These are phyloP conservation scores for Ogataea saltuana DNA, from an alignment of 805 yeast species.

Conservation along the genomic window DNA sequence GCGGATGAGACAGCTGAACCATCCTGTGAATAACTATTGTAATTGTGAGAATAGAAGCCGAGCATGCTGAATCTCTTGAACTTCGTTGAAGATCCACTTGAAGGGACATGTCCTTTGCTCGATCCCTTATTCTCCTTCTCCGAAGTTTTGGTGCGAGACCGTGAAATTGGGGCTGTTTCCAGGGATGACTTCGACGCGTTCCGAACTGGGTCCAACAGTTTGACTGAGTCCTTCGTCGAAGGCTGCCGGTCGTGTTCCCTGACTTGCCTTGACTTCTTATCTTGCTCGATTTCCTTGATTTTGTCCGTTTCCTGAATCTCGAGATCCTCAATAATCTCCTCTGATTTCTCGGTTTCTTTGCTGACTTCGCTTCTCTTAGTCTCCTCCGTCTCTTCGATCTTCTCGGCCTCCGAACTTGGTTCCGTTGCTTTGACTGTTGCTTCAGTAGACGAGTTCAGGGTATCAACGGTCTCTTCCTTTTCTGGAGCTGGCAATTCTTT, in stretches of 20 bases:
- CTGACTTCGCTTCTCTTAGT: not conserved
- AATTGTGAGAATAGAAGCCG: slow-evolving; percentile 30
- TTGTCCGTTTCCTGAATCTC: not conserved
- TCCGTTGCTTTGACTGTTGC: slow-evolving; percentile 2
- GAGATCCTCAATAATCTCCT: no score
- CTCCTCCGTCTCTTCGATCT: not conserved
- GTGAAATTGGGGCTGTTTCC: slow-evolving; percentile 1
- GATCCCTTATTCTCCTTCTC: slow-evolving; percentile 28
- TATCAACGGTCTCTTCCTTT: slow-evolving; percentile 5
- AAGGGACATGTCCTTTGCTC: slow-evolving; percentile 20
- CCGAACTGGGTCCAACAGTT: not conserved
- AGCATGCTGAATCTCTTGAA: slow-evolving; percentile 37
- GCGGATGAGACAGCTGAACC: slow-evolving; percentile 8
- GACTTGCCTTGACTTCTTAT: not conserved
- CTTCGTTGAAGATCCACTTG: slow-evolving; percentile 22
- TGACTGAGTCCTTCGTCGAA: not conserved
- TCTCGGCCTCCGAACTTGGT: not conserved
- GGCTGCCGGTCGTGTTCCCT: no score
- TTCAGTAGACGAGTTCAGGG: slow-evolving; percentile 1
- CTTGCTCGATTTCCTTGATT: not conserved
- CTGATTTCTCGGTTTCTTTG: not conserved
- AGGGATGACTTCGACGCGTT: slow-evolving; percentile 2
- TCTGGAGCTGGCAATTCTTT: not conserved
- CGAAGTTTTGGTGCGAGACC: slow-evolving; percentile 14
- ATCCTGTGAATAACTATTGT: slow-evolving; percentile 16